These are phyloP conservation scores for Saccharum hybrid DNA, from an alignment of 202 grass and related monocot species.

Conservation along the genomic window DNA sequence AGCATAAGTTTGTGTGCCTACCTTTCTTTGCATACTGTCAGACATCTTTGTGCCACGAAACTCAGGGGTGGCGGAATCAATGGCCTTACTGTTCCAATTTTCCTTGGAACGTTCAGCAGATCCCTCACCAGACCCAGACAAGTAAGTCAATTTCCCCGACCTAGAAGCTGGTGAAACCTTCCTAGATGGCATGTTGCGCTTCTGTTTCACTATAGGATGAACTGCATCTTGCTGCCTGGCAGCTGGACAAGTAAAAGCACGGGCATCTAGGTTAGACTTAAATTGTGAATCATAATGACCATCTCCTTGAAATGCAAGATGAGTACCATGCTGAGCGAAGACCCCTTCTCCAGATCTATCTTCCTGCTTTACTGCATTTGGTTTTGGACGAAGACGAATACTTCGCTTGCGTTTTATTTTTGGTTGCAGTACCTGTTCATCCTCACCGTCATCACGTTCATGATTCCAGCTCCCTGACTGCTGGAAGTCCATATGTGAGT, in stretches of 20 bases:
- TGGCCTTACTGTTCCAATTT: conserved; percentile 65
- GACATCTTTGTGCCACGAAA: conserved; percentile 74
- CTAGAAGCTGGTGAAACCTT: conserved; percentile 71
- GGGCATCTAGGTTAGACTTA: conserved; percentile 48
- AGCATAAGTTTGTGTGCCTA: conserved; percentile 37
- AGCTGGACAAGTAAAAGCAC: conserved; percentile 53
- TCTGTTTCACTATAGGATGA: conserved; percentile 63
- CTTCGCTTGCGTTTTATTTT: conserved; percentile 93
- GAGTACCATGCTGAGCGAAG: conserved; percentile 50
- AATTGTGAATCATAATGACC: conserved; percentile 55
- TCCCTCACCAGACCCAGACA: conserved; percentile 69
- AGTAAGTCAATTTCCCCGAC: conserved; percentile 55
- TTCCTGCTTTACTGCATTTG: conserved; percentile 64
- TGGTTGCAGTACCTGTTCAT: conserved; percentile 84
- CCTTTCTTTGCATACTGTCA: conserved; percentile 96
- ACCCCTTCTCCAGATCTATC: conserved; percentile 60
- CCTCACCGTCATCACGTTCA: conserved; percentile 83
- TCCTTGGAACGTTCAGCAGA: conserved; percentile 62
- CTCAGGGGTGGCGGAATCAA: conserved; percentile 46
- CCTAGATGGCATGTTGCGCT: conserved; percentile 65
- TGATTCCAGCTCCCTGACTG: conserved; percentile 81
- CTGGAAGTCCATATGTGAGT: conserved; percentile 83
- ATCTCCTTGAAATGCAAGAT: conserved; percentile 54
- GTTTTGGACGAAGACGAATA: conserved; percentile 77
- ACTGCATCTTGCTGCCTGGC: conserved; percentile 47